phyloP scores from a whole-genome alignment of 2,329 filamentous ascomycete genomes.

The Blastomyces silverae region DNA sequence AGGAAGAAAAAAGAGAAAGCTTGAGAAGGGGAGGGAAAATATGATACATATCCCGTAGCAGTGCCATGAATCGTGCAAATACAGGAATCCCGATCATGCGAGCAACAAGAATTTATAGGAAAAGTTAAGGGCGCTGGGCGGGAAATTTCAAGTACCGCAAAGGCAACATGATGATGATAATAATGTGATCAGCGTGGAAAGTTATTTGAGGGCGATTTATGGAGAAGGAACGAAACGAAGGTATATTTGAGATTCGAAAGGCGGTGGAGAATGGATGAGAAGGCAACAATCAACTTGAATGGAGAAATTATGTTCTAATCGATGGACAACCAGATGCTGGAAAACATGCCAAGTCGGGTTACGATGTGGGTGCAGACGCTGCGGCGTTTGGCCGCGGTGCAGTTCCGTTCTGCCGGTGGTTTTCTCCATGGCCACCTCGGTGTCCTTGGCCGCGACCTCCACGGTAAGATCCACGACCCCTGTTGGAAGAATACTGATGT shows the following conservation, averaged over 20 bases:
- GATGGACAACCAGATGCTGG: neutral
- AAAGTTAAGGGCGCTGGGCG: neutral
- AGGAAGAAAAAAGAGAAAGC: neutral
- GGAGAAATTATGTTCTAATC: neutral
- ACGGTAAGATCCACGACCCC: constrained; percentile 39
- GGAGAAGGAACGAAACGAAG: neutral
- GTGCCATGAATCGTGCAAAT: constrained; percentile 23
- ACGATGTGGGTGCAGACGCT: constrained; percentile 18
- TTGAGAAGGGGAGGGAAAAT: constrained; percentile 19
- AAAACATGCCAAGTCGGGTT: neutral
- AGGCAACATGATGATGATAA: constrained; percentile 4
- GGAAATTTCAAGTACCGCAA: constrained; percentile 6
- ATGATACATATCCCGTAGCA: constrained; percentile 28
- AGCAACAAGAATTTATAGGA: constrained; percentile 10
- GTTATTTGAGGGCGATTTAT: neutral
- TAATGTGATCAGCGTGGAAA: neutral
- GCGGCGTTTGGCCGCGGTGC: constrained; percentile 23
- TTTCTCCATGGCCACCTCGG: constrained; percentile 34
- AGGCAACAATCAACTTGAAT: constrained; percentile 6
- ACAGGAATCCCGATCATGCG: constrained; percentile 6
- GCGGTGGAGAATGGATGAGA: neutral
- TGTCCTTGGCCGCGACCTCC: constrained; percentile 41
- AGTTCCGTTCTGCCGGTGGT: constrained; percentile 26
- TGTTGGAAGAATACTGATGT: constrained; percentile 35
- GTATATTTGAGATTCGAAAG: neutral